Percentiles rank a stretch among this genome's conserved stretches.
phyloP scores from a whole-genome alignment of 257 asterid species.

The Penstemon eatonii region DNA sequence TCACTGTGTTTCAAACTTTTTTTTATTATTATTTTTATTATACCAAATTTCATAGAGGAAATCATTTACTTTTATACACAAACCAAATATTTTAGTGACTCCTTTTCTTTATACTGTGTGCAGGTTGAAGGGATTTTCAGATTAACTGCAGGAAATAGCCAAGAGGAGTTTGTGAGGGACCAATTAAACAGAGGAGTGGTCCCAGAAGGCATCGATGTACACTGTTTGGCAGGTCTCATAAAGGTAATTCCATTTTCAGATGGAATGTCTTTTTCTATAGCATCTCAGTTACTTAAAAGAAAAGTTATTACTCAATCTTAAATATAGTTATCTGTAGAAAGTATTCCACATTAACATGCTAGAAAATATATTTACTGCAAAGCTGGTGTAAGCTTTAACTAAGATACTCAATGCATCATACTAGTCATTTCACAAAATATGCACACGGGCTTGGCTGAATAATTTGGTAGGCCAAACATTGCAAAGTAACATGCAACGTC shows the following conservation, averaged over 20 bases:
- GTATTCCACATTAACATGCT: background rate
- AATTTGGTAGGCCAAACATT: background rate
- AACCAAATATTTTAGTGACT: constrained; percentile 4
- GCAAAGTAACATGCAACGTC: background rate
- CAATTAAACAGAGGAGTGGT: constrained; percentile 82
- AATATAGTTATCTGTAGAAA: background rate
- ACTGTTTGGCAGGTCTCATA: constrained; percentile 93
- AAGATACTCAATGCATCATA: background rate
- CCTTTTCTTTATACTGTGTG: constrained; percentile 6
- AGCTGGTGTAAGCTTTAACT: background rate
- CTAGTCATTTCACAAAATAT: too few relatives aligned
- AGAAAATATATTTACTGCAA: background rate
- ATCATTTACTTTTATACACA: background rate
- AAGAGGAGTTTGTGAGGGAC: constrained; percentile 94
- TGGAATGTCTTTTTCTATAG: background rate
- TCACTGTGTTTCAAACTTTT: constrained; percentile 1
- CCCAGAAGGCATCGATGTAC: constrained; percentile 90
- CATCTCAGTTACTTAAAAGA: too few relatives aligned
- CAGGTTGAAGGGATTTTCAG: constrained; percentile 99
- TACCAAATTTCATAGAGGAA: too few relatives aligned
- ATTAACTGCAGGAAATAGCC: constrained; percentile 91
- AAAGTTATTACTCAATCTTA: too few relatives aligned
- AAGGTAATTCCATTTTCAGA: constrained; percentile 50
- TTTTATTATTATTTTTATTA: background rate
- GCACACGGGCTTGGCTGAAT: background rate